phyloP scores from a whole-genome alignment of 129 eudicot species.

The Glebionis coronaria region DNA sequence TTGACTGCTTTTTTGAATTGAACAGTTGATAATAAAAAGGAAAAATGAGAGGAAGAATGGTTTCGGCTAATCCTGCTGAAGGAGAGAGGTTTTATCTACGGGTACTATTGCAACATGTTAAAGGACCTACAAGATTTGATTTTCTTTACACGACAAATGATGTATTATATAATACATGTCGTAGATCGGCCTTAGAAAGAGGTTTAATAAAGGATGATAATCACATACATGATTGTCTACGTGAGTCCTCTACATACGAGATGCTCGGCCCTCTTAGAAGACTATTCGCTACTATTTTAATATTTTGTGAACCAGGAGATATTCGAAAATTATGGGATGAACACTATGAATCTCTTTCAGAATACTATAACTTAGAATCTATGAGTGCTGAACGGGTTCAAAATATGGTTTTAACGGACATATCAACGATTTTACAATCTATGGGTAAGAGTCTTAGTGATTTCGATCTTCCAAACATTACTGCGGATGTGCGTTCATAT shows the following conservation, averaged over 20 bases:
- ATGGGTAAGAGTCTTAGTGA: not conserved
- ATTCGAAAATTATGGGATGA: slow-evolving; percentile 1
- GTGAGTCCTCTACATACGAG: not conserved
- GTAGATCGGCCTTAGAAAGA: not conserved
- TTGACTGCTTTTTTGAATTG: not conserved
- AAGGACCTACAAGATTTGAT: not conserved
- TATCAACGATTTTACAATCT: not conserved
- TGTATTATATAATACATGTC: not conserved
- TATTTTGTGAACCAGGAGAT: not conserved
- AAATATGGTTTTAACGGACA: slow-evolving; percentile 4
- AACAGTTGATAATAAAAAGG: not conserved
- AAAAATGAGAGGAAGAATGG: not conserved
- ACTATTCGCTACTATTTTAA: not conserved
- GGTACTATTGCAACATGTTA: not conserved
- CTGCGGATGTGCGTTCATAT: not conserved
- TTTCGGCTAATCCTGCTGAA: not conserved
- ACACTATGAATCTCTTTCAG: not conserved
- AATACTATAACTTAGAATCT: not conserved
- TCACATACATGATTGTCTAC: not conserved
- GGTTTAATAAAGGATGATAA: not conserved
- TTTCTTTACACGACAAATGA: not conserved
- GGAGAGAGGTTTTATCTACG: not conserved
- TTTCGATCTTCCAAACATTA: not conserved
- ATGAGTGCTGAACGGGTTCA: not conserved
- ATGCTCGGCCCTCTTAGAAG: not conserved